These are phyloP conservation scores for Adansonia grandidieri DNA, from an alignment of 441 rosid species.

Conservation along the genomic window DNA sequence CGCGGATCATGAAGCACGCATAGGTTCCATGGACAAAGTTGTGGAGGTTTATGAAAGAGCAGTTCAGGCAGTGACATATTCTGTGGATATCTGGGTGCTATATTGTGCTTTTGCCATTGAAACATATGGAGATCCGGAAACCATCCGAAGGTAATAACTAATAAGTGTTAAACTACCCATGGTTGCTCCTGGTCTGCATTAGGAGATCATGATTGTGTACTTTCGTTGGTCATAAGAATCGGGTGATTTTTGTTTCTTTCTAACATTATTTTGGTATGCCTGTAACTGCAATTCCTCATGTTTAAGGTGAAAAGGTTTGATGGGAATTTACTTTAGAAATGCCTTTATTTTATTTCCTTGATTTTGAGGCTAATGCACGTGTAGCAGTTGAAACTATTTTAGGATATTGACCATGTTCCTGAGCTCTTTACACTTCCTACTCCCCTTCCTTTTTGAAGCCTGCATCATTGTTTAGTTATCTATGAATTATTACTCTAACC, in stretches of 20 bases:
- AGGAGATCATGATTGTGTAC: constrained; percentile 34
- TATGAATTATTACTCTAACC: constrained; percentile 51
- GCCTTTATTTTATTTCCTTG: constrained; percentile 42
- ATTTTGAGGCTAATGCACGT: constrained; percentile 38
- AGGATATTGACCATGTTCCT: constrained; percentile 36
- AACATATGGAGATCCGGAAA: constrained; percentile 94
- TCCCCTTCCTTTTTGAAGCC: constrained; percentile 35
- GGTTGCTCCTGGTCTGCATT: neutral
- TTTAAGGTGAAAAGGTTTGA: constrained; percentile 67
- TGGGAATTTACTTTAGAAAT: constrained; percentile 56
- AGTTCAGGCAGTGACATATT: constrained; percentile 86
- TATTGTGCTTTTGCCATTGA: constrained; percentile 78
- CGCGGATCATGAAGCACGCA: constrained; percentile 91
- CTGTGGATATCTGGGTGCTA: constrained; percentile 96
- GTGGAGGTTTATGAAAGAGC: constrained; percentile 96
- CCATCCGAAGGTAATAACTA: constrained; percentile 35
- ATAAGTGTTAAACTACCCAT: no score
- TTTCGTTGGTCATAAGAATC: constrained; percentile 40
- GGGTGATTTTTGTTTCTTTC: constrained; percentile 51
- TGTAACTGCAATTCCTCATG: constrained; percentile 71
- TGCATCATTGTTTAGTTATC: constrained; percentile 46
- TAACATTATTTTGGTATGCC: constrained; percentile 67
- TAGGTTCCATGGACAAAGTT: constrained; percentile 89
- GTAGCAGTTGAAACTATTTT: constrained; percentile 43
- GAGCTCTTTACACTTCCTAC: constrained; percentile 29